Conservation (phyloP, 257 asterid genomes). For the Solanum chilense region DNA sequence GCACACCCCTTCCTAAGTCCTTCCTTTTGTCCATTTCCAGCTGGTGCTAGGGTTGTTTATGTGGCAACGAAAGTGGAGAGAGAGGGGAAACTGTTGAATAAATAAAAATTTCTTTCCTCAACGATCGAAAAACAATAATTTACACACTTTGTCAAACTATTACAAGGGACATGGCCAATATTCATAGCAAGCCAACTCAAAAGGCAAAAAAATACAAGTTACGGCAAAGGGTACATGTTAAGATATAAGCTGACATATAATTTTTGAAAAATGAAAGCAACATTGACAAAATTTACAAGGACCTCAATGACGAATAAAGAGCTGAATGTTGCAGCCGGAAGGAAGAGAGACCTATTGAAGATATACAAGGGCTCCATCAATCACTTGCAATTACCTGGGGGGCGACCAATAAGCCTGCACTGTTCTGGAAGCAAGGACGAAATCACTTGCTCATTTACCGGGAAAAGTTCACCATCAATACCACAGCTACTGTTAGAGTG, state of each 20-base stretch:
- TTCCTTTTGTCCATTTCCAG: background rate
- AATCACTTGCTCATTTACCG: constrained; percentile 66
- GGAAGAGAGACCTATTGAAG: background rate
- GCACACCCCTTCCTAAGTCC: background rate
- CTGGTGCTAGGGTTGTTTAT: background rate
- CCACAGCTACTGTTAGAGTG: constrained; percentile 84
- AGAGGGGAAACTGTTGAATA: background rate
- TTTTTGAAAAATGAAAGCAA: background rate
- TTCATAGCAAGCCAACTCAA: background rate
- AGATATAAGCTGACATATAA: background rate
- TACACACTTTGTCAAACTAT: background rate
- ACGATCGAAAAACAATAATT: background rate
- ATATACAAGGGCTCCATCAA: background rate
- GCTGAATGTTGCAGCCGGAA: background rate
- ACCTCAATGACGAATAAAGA: background rate
- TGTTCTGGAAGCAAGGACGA: constrained; percentile 90
- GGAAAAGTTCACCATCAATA: constrained; percentile 91
- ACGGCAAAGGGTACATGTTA: background rate
- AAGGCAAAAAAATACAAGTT: background rate
- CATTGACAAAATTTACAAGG: constrained; percentile 26
- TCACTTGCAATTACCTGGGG: constrained; percentile 37
- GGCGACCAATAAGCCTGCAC: constrained; percentile 86
- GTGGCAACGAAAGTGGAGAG: background rate
- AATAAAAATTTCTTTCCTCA: background rate
- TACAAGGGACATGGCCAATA: background rate